Evolutionary conservation across 2,329 filamentous ascomycete species (phyloP), one percentile per base, ranked within the genome.

Genomic region (Ophiostoma sp.): DNA sequence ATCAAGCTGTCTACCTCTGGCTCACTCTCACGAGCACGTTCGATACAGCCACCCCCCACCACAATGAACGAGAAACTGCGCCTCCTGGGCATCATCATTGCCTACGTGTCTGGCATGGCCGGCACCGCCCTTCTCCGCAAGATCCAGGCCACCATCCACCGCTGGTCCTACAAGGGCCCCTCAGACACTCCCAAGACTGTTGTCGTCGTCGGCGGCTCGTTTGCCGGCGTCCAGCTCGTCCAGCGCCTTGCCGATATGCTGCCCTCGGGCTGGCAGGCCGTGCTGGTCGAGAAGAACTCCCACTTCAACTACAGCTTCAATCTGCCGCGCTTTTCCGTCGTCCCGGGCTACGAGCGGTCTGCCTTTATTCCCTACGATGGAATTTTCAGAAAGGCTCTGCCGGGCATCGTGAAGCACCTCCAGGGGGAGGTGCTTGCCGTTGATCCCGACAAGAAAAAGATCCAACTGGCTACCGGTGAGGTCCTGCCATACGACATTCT

Each of bases 271-370:
- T 87, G 83, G 75, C 80, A 81, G 4, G 82, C 88, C 4, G 78
- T 89, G 0, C 78, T 89, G 3, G 75, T 89, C 36, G 87, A 90
- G 76, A 84, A 83, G 65, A 86, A 87, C 75, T 83, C 81, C 3
- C 86, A 89, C 76, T 86, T 89, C 76, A 83, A 89, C 73, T 87
- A 85, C 74, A 84, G 85, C 0, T 89, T 86, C 81, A 82, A 84
- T 15, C 81, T 89, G 52, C 87, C 87, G 0, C 81, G 87, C 4
- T 87, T 85, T 75, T 84, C 82, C 57, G 86, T 89, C 17, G 78
- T 85, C 5, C 77, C 80, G n/a, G 83, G 82, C 27, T 83, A 87
- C 66, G 86, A 88, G 72, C 77, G 85, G 70, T 85, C 85, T 74
- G 85, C 85, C 0, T 89, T 89, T 72, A 85, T 89, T 62, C 87